phyloP scores from a whole-genome alignment of 2,329 filamentous ascomycete genomes.

The Botryotinia narcissicola region DNA sequence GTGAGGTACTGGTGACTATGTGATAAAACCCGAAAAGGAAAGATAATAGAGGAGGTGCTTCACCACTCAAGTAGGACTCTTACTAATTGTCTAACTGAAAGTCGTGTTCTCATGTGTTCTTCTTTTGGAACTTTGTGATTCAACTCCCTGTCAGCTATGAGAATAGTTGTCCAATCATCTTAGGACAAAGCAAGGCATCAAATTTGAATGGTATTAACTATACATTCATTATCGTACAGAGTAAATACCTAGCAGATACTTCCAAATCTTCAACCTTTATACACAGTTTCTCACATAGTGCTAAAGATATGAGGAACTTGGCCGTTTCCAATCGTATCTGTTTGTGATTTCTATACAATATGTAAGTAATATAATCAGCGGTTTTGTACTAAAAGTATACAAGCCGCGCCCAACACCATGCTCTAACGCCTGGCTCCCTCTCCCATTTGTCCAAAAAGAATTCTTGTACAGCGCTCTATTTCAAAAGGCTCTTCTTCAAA shows the following conservation, averaged over 20 bases:
- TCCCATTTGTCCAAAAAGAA: background rate
- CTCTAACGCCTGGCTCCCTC: background rate
- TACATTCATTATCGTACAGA: background rate
- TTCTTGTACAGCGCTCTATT: background rate
- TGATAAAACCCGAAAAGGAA: background rate
- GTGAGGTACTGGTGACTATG: background rate
- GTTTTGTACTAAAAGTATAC: background rate
- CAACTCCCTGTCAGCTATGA: background rate
- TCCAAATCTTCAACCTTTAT: too few relatives aligned
- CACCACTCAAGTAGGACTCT: background rate
- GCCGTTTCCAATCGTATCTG: background rate
- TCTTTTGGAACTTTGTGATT: background rate
- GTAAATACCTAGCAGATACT: background rate
- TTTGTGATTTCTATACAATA: conserved; percentile 9
- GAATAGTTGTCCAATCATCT: background rate
- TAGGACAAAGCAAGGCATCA: background rate
- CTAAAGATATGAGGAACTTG: too few relatives aligned
- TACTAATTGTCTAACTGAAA: background rate
- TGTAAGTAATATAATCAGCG: background rate
- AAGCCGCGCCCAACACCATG: background rate
- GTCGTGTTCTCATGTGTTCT: background rate
- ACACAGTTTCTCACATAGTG: background rate
- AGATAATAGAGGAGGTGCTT: background rate
- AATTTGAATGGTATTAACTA: background rate
- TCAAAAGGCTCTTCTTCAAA: background rate